These are phyloP conservation scores for Mucor circinelloides DNA, from an alignment of 371 early-diverging fungal species.

Conservation along the genomic window DNA sequence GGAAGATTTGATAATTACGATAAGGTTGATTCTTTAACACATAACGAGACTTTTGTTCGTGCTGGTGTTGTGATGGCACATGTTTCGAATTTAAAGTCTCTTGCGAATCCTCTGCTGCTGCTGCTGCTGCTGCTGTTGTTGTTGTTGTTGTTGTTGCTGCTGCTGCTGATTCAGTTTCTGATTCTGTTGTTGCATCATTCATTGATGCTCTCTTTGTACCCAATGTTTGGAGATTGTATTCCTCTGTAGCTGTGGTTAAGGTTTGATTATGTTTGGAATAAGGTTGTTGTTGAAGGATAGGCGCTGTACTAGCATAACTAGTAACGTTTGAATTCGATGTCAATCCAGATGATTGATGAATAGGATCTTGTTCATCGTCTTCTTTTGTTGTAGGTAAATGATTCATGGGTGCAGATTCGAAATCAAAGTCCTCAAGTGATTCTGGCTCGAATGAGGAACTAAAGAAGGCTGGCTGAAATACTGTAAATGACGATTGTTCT, in stretches of 20 bases:
- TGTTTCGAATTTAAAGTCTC: conserved; percentile 4
- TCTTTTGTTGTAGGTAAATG: background rate
- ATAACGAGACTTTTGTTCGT: background rate
- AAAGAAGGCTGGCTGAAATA: conserved; percentile 22
- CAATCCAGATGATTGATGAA: conserved; percentile 24
- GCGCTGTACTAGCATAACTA: conserved; percentile 25
- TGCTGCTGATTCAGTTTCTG: background rate
- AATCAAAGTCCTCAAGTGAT: conserved; percentile 30
- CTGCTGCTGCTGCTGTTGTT: background rate
- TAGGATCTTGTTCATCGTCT: conserved; percentile 17
- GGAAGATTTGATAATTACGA: conserved; percentile 39
- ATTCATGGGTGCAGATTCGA: conserved; percentile 22
- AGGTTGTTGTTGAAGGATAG: conserved; percentile 15
- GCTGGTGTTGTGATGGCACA: conserved; percentile 1
- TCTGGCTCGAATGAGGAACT: conserved; percentile 26
- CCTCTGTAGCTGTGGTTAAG: conserved; percentile 5
- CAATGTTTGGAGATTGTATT: background rate
- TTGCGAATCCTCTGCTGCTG: conserved; percentile 1
- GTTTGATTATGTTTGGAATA: background rate
- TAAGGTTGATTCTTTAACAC: background rate
- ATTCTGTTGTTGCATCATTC: background rate
- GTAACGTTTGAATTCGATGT: conserved; percentile 23
- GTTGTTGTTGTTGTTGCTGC: no score
- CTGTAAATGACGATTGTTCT: conserved; percentile 17
- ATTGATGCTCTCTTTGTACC: background rate